Base-by-base conservation (phyloP, 2,329 filamentous ascomycete genomes). In the Colletotrichum scovillei region DNA sequence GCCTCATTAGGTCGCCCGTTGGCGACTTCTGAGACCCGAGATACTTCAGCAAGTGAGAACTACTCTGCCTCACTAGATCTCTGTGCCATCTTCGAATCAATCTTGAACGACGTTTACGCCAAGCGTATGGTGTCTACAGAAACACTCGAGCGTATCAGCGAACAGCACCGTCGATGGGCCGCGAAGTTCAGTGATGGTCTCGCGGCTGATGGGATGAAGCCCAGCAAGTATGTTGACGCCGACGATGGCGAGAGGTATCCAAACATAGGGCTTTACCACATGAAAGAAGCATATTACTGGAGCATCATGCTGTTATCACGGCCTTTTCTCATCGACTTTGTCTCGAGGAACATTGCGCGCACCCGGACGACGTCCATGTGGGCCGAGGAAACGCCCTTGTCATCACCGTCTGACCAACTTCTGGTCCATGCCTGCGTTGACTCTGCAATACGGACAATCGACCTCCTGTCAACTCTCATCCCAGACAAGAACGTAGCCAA, bases 271-370 rank as follows among this genome's bases (percentile, higher is more conserved):
- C 76, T 81, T 11, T 75, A 73, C 32, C 77, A 84, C 26, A 73
- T 84, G 9, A 83, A 82, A 42, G 75, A 81, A 26, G 82, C 81
- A 0, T 83, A 82, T 1, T 84, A 84, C 66, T 83, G 81, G 81
- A 80, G 80, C 0, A 80, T 84, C 16, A 83, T 84, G 75, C 75
- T 84, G 0, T 57, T 83, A 0, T 82, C 83, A 0, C 78, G 81
- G 5, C 82, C 82, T 0, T 84, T 82, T 22, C 77, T 84, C 0
- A 77, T 82, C 49, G 79, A 83, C n/a, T 71, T 53, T 49, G 77
- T 78, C 22, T 75, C 66, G 7, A 73, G 5, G 59, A 75, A 38
- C 62, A 72, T 76, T 12, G 65, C 75, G 0, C 42, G 63, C 14
- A 59, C 52, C 16, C 55, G 42, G 1, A n/a, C 14, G 7, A 35